Evolutionary conservation across 2,329 filamentous ascomycete genomes (phyloP), one percentile per base, ranked within the genome.

Genomic region (Aspergillus brasiliensis): DNA sequence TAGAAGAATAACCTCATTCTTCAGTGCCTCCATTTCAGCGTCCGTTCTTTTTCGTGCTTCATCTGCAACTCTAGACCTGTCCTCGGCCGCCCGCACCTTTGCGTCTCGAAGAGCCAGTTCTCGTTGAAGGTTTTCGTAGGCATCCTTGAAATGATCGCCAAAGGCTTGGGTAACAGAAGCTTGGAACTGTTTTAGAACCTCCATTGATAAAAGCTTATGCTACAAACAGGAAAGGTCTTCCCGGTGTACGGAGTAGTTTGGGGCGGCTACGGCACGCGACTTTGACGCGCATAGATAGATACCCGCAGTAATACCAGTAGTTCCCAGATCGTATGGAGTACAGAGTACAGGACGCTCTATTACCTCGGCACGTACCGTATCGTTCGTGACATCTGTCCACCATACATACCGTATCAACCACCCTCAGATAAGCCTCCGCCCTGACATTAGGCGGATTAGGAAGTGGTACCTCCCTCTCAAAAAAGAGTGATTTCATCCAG

Each of bases 121-220:
- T 13, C 61, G 61, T 57, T 69, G 61, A 42, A 75, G 51, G 8
- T 66, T 58, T 44, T 57, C 60, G 52, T 72, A 72, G 17, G 70
- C 73, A 58, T 68, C 60, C 28, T 70, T 61, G 47, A 77, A 73
- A 5, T 66, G 65, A 8, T 58, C 57, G 27, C 74, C 69, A 51
- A 71, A 70, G 21, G 62, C 56, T 31, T 71, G 65, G 25, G 67
- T 54, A 49, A 76, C 58, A 51, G 72, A 71, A 40, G 56, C 54
- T 47, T 74, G 73, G 31, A 76, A 67, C 13, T 67, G 64, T 51
- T 69, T 69, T 23, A 77, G 51, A 27, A 68, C 55, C 27, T 76
- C 75, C 75, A 77, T 73, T n/a, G 55, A 51, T 48, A 15, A 13
- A 54, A 34, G 46, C 11, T 7, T 21, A 25, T 8, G 31, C 46